These are phyloP conservation scores for Rhodosorus marinus DNA, from an alignment of 23 red algal genomes.

Conservation along the genomic window DNA sequence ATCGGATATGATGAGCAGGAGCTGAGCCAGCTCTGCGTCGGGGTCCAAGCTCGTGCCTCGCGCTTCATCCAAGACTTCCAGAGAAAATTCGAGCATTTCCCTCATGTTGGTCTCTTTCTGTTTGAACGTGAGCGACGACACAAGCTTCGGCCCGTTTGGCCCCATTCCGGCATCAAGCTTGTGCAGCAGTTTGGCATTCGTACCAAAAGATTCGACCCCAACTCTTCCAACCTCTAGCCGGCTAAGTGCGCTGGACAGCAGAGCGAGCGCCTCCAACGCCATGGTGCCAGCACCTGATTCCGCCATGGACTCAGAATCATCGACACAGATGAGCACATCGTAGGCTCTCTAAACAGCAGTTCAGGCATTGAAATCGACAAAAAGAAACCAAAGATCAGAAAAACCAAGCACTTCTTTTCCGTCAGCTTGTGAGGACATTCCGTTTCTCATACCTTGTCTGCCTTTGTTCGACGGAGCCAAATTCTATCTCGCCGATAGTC, in stretches of 20 bases:
- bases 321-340: slow-evolving; percentile 80
- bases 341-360: no score
- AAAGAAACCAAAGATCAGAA: no score
- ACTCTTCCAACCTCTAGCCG: slow-evolving; percentile 67
- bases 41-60: background rate
- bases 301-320: slow-evolving; percentile 89
- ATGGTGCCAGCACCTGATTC: slow-evolving; percentile 50
- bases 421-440: no score
- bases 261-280: slow-evolving; percentile 59
- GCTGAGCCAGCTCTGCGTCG: slow-evolving; percentile 18
- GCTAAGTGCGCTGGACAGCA: slow-evolving; percentile 38
- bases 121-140: slow-evolving; percentile 45
- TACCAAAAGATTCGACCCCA: slow-evolving; percentile 70
- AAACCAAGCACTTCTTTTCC: no score
- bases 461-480: slow-evolving; percentile 74
- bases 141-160: slow-evolving; percentile 16
- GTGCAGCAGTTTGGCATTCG: slow-evolving; percentile 18
- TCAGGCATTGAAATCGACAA: no score
- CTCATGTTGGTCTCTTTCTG: slow-evolving; percentile 57
- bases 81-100: slow-evolving; percentile 30
- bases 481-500: slow-evolving; percentile 77
- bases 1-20: slow-evolving; percentile 83
- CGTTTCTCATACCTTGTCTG: no score
- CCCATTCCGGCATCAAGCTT: slow-evolving; percentile 36
- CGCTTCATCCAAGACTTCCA: slow-evolving; percentile 7